Base-by-base conservation (phyloP, 352 stramenopile genomes). In the Thalassiosira livingstoniorum region DNA sequence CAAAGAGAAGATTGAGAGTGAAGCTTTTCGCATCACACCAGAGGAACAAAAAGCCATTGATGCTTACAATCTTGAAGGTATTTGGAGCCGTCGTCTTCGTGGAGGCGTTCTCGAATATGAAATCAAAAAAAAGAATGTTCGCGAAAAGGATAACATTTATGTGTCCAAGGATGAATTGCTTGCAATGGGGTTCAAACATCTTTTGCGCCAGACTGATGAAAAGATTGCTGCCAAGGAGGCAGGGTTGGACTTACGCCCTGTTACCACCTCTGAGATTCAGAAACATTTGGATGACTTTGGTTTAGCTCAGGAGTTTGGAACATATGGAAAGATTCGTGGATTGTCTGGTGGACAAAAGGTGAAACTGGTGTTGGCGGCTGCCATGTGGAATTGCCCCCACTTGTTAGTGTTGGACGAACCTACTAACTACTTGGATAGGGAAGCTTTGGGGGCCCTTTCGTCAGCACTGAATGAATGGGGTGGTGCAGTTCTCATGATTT, bases 271-370 rank as follows among this genome's bases (percentile, higher is more conserved):
- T 42, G 96, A 98, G 62, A 97, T 99, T 76, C 96, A 98, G 90
- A 98, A 96, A 87, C 97, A 99, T 92, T 89, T 99, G 29, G 95
- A 98, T 91, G 96, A 97, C 89, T 99, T 99, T 90, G 96, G 96
- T 34, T 90, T 99, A 18, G 94, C 93, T 32, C 95, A 97, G 60
- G 96, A 99, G 88, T 99, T 98, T 87, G 96, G 94, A 78, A 98
- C 96, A 0, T 97, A 98, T 92, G 97, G 95, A 79, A 97, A 97
- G 80, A 98, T 99, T 90, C 95, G 96, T 74, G 96, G 96, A 93
- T 89, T 99, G 31, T 98, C 94, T 66, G 97, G 96, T 86, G 97
- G 97, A 63, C 96, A 99, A 92, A 99, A 98, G 92, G 96, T 98
- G 15, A 98, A 98, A 73, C 78, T 99, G 31, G 96, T 98, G 37